Conservation (phyloP, 805 yeast genomes). For the Saccharomycopsis fodiens region DNA sequence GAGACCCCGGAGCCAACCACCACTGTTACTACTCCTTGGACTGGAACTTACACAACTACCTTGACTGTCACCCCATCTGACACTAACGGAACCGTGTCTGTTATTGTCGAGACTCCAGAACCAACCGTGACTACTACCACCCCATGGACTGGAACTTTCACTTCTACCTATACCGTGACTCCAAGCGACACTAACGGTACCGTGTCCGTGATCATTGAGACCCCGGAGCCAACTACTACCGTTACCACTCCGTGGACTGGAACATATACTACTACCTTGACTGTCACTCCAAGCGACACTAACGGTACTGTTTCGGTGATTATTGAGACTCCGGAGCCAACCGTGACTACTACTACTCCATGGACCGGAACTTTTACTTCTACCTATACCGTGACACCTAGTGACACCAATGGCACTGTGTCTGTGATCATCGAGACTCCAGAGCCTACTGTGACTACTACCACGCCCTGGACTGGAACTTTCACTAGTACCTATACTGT, state of each 20-base stretch:
- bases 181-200: not conserved
- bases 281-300: not conserved
- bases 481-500: not conserved
- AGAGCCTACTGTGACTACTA: not conserved
- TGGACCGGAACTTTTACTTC: constrained; percentile 3
- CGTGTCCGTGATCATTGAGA: constrained; percentile 1
- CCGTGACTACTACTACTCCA: not conserved
- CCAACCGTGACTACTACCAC: not conserved
- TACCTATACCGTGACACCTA: not conserved
- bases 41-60: constrained; percentile 9
- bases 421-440: not conserved
- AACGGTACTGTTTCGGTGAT: not conserved
- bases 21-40: constrained; percentile 8
- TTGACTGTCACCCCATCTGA: not conserved
- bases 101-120: constrained; percentile 2
- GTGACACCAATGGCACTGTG: not conserved
- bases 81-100: not conserved
- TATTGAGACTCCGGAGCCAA: not conserved
- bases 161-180: not conserved
- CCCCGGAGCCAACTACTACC: constrained; percentile 3
- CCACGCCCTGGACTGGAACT: not conserved
- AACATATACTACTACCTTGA: not conserved
- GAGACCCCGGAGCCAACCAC: constrained; percentile 5
- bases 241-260: constrained; percentile 5
- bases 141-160: not conserved